Percentiles rank a stretch among this genome's conserved stretches.
Conservation (phyloP, 352 stramenopile species). For the Phytophthora pinifolia region DNA sequence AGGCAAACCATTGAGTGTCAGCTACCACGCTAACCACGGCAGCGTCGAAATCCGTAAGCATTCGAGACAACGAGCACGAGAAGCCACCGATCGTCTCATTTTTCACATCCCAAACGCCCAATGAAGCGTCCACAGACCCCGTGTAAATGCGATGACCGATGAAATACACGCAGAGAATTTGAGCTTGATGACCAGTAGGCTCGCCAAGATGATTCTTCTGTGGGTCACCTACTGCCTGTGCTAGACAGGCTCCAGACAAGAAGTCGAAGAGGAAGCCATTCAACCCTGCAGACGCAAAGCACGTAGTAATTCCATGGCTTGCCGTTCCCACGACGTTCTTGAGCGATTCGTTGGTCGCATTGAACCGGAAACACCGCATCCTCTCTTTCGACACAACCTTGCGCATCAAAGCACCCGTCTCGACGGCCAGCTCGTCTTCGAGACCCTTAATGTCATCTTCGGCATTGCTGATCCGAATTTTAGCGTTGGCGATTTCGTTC, state of each 20-base stretch:
- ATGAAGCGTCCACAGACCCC: conserved; percentile 56
- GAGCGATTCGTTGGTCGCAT: conserved; percentile 61
- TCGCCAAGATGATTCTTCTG: conserved; percentile 64
- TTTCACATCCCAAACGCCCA: conserved; percentile 69
- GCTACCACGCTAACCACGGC: conserved; percentile 68
- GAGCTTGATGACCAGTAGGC: conserved; percentile 60
- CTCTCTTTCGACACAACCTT: conserved; percentile 59
- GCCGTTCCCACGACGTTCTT: conserved; percentile 75
- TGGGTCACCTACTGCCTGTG: conserved; percentile 61
- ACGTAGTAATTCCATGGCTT: conserved; percentile 66
- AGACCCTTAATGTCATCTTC: conserved; percentile 70
- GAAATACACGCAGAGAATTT: conserved; percentile 70
- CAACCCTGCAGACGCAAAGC: conserved; percentile 47
- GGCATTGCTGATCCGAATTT: conserved; percentile 65
- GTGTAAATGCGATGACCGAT: conserved; percentile 66
- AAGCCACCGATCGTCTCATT: conserved; percentile 55
- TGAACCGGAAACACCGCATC: conserved; percentile 80
- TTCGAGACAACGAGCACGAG: conserved; percentile 41
- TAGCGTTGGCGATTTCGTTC: conserved; percentile 62
- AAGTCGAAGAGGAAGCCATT: conserved; percentile 66
- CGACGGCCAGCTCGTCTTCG: conserved; percentile 62
- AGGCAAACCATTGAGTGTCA: conserved; percentile 53
- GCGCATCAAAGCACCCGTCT: conserved; percentile 76
- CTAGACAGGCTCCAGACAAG: conserved; percentile 61
- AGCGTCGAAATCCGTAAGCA: conserved; percentile 74